Conservation (phyloP, 148 eudicot species). For the Polygonum aviculare region DNA sequence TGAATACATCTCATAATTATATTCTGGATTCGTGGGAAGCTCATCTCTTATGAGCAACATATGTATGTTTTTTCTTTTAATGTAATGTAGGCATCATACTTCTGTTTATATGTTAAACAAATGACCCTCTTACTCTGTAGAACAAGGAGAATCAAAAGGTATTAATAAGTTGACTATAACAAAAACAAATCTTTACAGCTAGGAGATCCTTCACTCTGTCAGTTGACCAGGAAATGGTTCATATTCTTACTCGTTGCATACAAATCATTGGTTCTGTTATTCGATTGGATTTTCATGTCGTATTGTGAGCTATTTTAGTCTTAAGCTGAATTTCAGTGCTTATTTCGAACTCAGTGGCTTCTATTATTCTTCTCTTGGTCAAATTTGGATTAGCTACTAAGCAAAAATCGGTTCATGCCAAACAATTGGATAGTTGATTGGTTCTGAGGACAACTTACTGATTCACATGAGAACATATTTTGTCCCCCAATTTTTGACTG, state of each 20-base stretch:
- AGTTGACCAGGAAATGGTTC: background rate
- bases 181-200: background rate
- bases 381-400: no score
- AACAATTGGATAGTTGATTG: no score
- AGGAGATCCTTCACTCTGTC: background rate
- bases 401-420: no score
- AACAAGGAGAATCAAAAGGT: background rate
- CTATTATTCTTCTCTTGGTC: no score
- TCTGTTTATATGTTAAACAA: background rate
- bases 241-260: background rate
- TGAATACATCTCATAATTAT: background rate
- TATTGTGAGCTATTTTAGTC: no score
- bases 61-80: background rate
- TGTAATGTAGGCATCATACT: background rate
- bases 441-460: no score
- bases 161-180: background rate
- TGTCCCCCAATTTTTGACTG: no score
- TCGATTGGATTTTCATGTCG: no score
- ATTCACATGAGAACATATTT: no score
- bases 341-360: no score
- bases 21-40: background rate
- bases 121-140: background rate
- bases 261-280: background rate
- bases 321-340: no score
- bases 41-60: background rate